Conservation (phyloP, 139 green algal genomes). For the Haematococcus lacustris region DNA sequence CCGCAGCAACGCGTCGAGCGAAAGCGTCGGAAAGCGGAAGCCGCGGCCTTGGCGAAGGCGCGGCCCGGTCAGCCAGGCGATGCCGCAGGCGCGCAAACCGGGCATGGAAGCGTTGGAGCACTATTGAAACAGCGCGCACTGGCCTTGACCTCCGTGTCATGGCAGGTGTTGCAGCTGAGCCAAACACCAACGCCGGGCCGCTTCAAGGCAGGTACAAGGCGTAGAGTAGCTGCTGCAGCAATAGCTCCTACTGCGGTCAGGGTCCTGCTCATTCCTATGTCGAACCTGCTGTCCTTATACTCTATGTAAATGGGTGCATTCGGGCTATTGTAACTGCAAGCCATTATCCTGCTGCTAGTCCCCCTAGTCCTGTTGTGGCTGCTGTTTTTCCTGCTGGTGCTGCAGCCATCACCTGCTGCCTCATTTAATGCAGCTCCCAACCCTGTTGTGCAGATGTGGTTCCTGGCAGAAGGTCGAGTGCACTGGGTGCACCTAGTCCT, state of each 20-base stretch:
- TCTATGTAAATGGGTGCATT: neutral
- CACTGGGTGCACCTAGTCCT: constrained; percentile 55
- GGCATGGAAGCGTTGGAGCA: constrained; percentile 27
- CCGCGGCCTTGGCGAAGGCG: constrained; percentile 5
- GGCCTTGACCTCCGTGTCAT: constrained; percentile 35
- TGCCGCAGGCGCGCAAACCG: neutral
- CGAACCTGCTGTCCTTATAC: neutral
- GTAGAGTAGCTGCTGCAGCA: neutral
- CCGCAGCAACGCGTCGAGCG: constrained; percentile 14
- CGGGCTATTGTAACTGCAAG: neutral
- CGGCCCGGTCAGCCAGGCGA: neutral
- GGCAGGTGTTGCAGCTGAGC: constrained; percentile 80
- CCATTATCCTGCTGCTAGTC: neutral
- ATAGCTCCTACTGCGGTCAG: neutral
- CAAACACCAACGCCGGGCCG: constrained; percentile 30
- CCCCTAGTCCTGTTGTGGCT: neutral
- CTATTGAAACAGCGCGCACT: constrained; percentile 52
- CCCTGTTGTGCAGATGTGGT: constrained; percentile 32
- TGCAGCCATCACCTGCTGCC: neutral
- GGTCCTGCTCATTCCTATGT: neutral
- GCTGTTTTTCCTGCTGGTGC: neutral
- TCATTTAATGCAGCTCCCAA: neutral
- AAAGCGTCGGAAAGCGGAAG: constrained; percentile 26
- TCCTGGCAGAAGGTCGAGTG: constrained; percentile 45
- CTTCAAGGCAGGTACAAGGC: constrained; percentile 22